Evolutionary conservation across 768 basidiomycete species (phyloP).

Genomic region (Phlegmacium glaucopus): DNA sequence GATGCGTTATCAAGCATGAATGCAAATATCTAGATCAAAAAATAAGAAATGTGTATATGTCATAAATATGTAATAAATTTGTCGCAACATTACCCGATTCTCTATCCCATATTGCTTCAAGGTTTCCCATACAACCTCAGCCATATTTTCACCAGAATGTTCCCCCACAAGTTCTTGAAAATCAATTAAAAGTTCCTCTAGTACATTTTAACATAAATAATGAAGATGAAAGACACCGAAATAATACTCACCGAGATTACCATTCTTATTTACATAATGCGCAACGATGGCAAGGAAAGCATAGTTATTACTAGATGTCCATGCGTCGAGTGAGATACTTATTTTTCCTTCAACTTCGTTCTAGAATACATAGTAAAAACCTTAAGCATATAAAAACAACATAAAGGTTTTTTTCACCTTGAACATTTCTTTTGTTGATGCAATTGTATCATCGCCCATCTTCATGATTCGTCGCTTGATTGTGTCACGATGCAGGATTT

Average conservation of each 20-base stretch:
- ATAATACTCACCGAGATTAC: conserved; percentile 14
- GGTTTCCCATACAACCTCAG: too few relatives aligned
- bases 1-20: conserved; percentile 33
- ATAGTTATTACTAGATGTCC: conserved; percentile 27
- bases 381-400: not conserved
- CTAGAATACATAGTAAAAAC: not conserved
- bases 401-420: conserved; percentile 4
- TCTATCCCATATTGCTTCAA: conserved; percentile 19
- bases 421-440: too few relatives aligned
- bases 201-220: not conserved
- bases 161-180: conserved; percentile 31
- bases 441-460: too few relatives aligned
- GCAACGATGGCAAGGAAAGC: too few relatives aligned
- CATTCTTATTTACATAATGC: conserved; percentile 24
- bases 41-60: too few relatives aligned
- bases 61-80: not conserved
- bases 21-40: conserved; percentile 20
- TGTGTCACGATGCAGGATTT: too few relatives aligned
- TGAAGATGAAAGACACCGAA: not conserved
- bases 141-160: conserved; percentile 33
- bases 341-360: conserved; percentile 12
- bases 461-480: too few relatives aligned
- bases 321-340: conserved; percentile 26
- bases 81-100: not conserved
- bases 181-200: conserved; percentile 34